phyloP scores from a whole-genome alignment of 2,329 filamentous ascomycete genomes.

The Alternaria burnsii region DNA sequence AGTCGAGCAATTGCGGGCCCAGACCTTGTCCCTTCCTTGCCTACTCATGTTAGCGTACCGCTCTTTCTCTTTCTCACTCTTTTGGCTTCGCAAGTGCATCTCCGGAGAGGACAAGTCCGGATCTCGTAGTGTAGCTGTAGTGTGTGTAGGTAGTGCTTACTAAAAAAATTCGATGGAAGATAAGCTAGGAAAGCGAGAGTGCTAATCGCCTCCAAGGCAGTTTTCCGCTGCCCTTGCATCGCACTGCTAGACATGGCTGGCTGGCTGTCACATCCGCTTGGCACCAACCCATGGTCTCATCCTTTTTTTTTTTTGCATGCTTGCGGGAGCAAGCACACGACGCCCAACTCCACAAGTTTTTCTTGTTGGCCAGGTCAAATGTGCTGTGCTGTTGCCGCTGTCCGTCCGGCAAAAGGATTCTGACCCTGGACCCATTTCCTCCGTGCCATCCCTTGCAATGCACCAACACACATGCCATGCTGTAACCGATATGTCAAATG shows the following conservation, averaged over 20 bases:
- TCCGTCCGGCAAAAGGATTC: constrained; percentile 11
- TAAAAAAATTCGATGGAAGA: background rate
- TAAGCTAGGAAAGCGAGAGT: background rate
- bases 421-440: constrained; percentile 18
- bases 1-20: constrained; percentile 5
- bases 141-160: background rate
- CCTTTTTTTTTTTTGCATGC: background rate
- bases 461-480: constrained; percentile 1
- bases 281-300: background rate
- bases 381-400: constrained; percentile 4
- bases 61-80: background rate
- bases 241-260: background rate
- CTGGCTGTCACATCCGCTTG: background rate
- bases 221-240: background rate
- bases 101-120: constrained; percentile 6
- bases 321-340: background rate
- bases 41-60: constrained; percentile 7
- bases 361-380: background rate
- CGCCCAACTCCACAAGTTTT: constrained; percentile 4
- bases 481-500: constrained; percentile 9
- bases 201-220: background rate
- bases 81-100: background rate
- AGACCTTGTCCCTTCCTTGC: constrained; percentile 11
- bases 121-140: background rate
- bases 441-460: constrained; percentile 12